Evolutionary conservation across 371 early-diverging fungal genomes (phyloP).

Genomic region (Mucor circinelloides): DNA sequence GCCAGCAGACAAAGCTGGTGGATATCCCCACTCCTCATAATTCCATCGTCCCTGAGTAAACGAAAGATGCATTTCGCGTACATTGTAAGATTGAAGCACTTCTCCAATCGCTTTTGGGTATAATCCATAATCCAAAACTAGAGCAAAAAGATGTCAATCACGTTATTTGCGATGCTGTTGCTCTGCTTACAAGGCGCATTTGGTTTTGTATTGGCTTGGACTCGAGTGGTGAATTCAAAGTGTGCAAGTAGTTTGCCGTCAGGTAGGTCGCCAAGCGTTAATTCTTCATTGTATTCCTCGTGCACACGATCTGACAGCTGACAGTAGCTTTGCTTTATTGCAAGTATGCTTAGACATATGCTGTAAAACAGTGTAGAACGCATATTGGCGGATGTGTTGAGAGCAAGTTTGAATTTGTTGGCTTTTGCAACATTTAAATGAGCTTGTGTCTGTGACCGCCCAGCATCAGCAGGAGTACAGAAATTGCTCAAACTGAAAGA

Average conservation of each 20-base stretch:
- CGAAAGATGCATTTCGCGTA: constrained; percentile 80
- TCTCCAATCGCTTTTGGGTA: constrained; percentile 89
- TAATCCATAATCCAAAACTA: constrained; percentile 72
- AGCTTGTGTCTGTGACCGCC: background rate
- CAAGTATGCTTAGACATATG: background rate
- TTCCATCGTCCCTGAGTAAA: constrained; percentile 93
- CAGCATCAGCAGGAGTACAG: no score
- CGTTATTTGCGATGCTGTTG: background rate
- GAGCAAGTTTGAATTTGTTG: background rate
- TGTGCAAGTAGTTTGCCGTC: constrained; percentile 82
- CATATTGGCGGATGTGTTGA: constrained; percentile 3
- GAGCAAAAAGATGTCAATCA: background rate
- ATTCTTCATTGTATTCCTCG: constrained; percentile 63
- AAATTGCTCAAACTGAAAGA: no score
- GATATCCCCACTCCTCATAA: constrained; percentile 78
- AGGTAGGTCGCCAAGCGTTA: constrained; percentile 62
- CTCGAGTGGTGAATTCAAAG: constrained; percentile 71
- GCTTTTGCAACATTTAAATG: background rate
- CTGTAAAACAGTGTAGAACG: background rate
- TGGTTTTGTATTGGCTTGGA: constrained; percentile 33
- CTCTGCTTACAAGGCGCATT: constrained; percentile 26
- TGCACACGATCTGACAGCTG: constrained; percentile 12
- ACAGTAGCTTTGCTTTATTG: background rate
- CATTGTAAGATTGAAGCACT: constrained; percentile 72
- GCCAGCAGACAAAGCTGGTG: constrained; percentile 58